Evolutionary conservation across 2,329 filamentous ascomycete species (phyloP), one percentile per base, ranked within the genome.

Genomic region (Rutstroemia sp.): DNA sequence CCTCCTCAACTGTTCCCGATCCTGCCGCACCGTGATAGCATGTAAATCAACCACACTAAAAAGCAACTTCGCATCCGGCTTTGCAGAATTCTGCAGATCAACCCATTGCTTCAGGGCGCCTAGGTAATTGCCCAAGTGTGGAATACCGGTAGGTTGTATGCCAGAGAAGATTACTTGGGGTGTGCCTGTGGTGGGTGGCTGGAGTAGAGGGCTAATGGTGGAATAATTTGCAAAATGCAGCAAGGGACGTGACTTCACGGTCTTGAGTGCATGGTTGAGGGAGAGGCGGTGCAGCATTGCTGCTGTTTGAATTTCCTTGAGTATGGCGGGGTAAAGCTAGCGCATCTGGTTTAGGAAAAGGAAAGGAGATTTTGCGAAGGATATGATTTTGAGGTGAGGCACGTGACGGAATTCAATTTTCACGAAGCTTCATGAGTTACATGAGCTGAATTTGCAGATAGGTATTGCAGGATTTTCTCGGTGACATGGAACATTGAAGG

Each of bases 21-120:
- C 73, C 69, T 92, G 88, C 7, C 83, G 83, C 59, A 87, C 74
- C 0, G 94, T 99, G 67, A 99, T 87, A 60, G 94, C 92, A 73
- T 99, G 94, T 19, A 97, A 77, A 71, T 99, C 94, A 52, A 96
- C 94, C 53, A 99, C 82, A 1, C 88, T 95, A 73, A 87, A 99
- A 27, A 95, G 73, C 19, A 96, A 76, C 57, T 79, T 85, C 10
- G 84, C 81, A 4, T 73, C 74, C 2, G 77, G 68, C 0, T 74
- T 62, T 0, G 83, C 76, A 39, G 79, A 75, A 59, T 90, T 75
- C 63, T 99, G 92, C 7, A 96, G 77, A 59, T 79, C 78, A 48
- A 88, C 87, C 94, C 94, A 99, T 77, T 90, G 84, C 51, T 83
- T 82, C 55, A 99, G 75, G 16, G 94, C 94, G 25, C 94, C 94